Conservation (phyloP, 768 basidiomycete species). For the Hydnomerulius pinastri region DNA sequence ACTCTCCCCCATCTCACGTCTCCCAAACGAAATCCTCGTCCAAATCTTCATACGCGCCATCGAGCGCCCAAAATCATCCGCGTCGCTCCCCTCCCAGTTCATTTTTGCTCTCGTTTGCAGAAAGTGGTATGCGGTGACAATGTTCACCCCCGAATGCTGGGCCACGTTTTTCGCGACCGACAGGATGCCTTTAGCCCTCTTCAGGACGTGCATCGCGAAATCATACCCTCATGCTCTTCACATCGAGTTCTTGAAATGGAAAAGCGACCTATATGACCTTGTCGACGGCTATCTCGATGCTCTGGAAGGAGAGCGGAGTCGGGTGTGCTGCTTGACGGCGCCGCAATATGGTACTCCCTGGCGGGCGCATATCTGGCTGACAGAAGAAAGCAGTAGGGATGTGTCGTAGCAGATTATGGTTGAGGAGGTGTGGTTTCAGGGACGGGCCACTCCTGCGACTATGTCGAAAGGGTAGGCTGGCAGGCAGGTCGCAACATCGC, state of each 20-base stretch:
- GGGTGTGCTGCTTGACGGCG: no score
- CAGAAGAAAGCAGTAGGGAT: no score
- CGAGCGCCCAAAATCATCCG: not conserved
- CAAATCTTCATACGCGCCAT: slow-evolving; percentile 1
- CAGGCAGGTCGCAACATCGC: no score
- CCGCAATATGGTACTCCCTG: no score
- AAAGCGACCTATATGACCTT: no score
- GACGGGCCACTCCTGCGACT: no score
- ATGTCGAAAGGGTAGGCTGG: no score
- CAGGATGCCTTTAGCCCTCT: slow-evolving; percentile 2
- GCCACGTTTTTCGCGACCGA: not conserved
- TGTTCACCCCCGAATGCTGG: slow-evolving; percentile 5
- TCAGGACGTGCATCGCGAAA: not conserved
- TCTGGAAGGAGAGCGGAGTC: no score
- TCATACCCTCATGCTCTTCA: not conserved
- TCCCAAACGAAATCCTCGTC: slow-evolving; percentile 3
- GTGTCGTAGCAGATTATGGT: no score
- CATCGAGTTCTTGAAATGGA: slow-evolving; percentile 5
- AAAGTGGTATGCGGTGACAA: not conserved
- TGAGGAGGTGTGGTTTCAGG: no score
- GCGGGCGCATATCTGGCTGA: no score
- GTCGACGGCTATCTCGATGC: no score
- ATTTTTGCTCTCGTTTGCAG: slow-evolving; percentile 3
- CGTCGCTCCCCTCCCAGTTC: not conserved
- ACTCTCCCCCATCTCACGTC: slow-evolving; percentile 2